Conservation (phyloP, 495 filamentous ascomycete genomes). For the Penicillium mononematosum region DNA sequence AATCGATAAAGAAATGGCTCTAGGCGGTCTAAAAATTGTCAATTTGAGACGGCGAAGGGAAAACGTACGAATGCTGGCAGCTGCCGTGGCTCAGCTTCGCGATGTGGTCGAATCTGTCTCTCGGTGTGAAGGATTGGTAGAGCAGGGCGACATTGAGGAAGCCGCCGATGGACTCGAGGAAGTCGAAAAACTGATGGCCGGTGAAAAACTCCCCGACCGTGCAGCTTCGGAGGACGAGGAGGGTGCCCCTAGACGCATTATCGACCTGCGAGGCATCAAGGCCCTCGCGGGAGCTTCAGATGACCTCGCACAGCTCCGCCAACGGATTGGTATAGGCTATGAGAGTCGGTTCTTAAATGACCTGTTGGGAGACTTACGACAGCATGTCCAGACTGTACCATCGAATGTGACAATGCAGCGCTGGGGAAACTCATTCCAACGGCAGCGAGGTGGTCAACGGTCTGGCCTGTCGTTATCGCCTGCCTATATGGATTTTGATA, state of each 20-base stretch:
- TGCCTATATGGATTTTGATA: slow-evolving; percentile 69
- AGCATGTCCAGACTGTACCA: slow-evolving; percentile 78
- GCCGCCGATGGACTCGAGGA: slow-evolving; percentile 74
- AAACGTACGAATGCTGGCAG: slow-evolving; percentile 78
- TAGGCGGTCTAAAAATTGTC: slow-evolving; percentile 82
- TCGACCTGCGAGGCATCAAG: slow-evolving; percentile 74
- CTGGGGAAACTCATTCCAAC: slow-evolving; percentile 64
- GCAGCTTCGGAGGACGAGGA: slow-evolving; percentile 25
- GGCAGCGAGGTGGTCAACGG: slow-evolving; percentile 63
- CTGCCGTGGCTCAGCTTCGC: slow-evolving; percentile 79
- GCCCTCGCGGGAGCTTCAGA: slow-evolving; percentile 77
- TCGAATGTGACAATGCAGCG: slow-evolving; percentile 71
- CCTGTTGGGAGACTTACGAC: slow-evolving; percentile 73
- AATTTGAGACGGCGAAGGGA: slow-evolving; percentile 76
- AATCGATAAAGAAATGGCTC: slow-evolving; percentile 84
- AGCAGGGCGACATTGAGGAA: slow-evolving; percentile 73
- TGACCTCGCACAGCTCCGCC: slow-evolving; percentile 71
- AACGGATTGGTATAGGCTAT: slow-evolving; percentile 81
- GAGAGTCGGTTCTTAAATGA: slow-evolving; percentile 77
- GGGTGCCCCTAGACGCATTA: slow-evolving; percentile 30
- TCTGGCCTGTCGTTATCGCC: slow-evolving; percentile 66
- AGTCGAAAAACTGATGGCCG: slow-evolving; percentile 75
- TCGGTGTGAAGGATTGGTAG: slow-evolving; percentile 75
- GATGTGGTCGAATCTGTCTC: slow-evolving; percentile 73
- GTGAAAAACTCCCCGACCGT: slow-evolving; percentile 48